phyloP scores from a whole-genome alignment of 495 filamentous ascomycete genomes.

The Staphylotrichum tortipilum region DNA sequence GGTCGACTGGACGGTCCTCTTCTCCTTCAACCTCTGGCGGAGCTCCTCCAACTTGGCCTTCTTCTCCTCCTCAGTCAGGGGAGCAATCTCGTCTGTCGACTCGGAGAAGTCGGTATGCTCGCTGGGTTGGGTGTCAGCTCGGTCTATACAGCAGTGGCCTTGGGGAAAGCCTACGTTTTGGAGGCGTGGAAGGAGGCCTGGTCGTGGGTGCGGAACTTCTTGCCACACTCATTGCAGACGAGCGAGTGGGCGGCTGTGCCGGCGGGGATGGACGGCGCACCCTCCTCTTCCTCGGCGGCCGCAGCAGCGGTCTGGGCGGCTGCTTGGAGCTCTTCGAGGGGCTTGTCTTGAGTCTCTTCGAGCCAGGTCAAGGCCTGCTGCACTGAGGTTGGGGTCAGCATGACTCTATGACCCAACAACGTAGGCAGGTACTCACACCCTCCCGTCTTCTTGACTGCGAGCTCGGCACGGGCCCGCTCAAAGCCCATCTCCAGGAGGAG shows the following conservation, averaged over 20 bases:
- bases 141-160: too few relatives aligned
- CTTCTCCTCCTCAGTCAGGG: conserved; percentile 89
- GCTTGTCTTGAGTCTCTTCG: conserved; percentile 75
- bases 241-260: conserved; percentile 48
- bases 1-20: conserved; percentile 58
- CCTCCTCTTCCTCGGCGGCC: conserved; percentile 44
- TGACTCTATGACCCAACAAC: too few relatives aligned
- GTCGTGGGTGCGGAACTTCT: conserved; percentile 72
- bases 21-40: conserved; percentile 60
- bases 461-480: conserved; percentile 64
- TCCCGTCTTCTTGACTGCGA: conserved; percentile 73
- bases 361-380: conserved; percentile 91
- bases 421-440: conserved; percentile 56
- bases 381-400: conserved; percentile 43
- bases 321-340: conserved; percentile 63
- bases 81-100: conserved; percentile 81
- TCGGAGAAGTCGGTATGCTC: conserved; percentile 89
- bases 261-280: conserved; percentile 39
- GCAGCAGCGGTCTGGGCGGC: conserved; percentile 21
- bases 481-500: conserved; percentile 93
- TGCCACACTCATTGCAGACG: conserved; percentile 84
- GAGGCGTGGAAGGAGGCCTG: conserved; percentile 85
- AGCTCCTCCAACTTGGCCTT: conserved; percentile 68
- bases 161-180: conserved; percentile 73
- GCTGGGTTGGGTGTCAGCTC: conserved; percentile 27